Base-by-base conservation (phyloP, 2,329 filamentous ascomycete species). In the Monilinia fructigena region DNA sequence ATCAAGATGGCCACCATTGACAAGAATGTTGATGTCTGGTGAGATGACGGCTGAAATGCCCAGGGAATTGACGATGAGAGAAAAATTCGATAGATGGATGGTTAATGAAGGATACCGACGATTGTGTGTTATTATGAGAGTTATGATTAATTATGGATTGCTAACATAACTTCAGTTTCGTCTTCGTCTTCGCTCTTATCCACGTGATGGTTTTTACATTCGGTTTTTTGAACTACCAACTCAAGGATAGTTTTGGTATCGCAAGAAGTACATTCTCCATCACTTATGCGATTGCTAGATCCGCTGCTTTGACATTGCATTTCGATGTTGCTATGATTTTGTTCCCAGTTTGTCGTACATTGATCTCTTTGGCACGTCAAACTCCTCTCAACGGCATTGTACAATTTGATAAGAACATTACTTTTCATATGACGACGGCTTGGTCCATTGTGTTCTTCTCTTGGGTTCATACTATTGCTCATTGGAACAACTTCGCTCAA, bases 381-480 rank as follows among this genome's bases (percentile, higher is more conserved):
- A 95, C 91, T 8, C 90, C 91, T 10, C 82, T 95, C 66, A 93
- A 94, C 77, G 90, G 91, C 72, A 91, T 95, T 75, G 89, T 96
- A 71, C 91, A 92, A 72, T 93, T 95, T 78, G 90, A 93, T 80
- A 93, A 93, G 82, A 93, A 93, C 79, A 93, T 93, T 77, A 91
- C 90, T 55, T 94, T 95, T 79, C 91, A 95, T 81, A 94, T 92
- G 79, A 87, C 84, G 59, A 91, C 90, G 35, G 91, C 90, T 7
- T 95, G 91, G 90, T 93, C 91, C 31, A 93, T 96, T 74, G 88
- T 95, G 71, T 92, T 94, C 79, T 96, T 91, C 78, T 91, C 91
- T 16, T 93, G 90, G 89, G 85, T 94, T 1, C 92, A 95, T 79
- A 93, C 90, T 23, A 86, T 94, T 74, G 89, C 91, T 40, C 91